Evolutionary conservation across 2,329 filamentous ascomycete species (phyloP).

Genomic region (Mycosphaerella sp.): DNA sequence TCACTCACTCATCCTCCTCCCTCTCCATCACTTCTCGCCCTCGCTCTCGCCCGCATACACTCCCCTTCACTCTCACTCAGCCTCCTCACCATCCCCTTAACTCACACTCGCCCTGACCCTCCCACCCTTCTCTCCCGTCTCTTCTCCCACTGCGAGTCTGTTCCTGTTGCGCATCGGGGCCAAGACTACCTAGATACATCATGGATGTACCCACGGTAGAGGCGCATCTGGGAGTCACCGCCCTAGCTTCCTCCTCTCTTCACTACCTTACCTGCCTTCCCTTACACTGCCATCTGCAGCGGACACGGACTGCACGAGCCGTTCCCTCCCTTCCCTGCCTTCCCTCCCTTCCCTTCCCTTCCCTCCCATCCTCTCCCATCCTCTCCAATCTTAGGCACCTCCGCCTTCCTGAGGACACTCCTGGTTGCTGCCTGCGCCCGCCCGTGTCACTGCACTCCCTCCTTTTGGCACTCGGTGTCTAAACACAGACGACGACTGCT

Average conservation of each 20-base stretch:
- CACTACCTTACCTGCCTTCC: too few species aligned
- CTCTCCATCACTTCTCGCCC: too few species aligned
- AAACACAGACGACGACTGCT: not conserved
- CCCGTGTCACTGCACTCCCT: constrained; percentile 1
- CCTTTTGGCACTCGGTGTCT: not conserved
- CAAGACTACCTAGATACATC: not conserved
- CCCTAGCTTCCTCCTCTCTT: not conserved
- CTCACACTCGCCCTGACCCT: too few species aligned
- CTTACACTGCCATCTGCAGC: not conserved
- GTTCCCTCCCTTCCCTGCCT: not conserved
- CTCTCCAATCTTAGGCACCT: not conserved
- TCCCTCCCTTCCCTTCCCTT: too few species aligned
- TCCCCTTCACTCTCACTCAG: too few species aligned
- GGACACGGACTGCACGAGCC: constrained; percentile 1
- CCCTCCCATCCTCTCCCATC: not conserved
- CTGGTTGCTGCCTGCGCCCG: constrained; percentile 1
- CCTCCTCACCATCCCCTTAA: too few species aligned
- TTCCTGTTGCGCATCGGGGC: constrained; percentile 1
- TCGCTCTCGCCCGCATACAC: too few species aligned
- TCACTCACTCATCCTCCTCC: too few species aligned
- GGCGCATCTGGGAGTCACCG: not conserved
- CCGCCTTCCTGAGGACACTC: not conserved
- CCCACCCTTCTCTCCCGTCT: too few species aligned
- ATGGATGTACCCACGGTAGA: too few species aligned
- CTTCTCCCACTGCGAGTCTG: too few species aligned